Base-by-base conservation (phyloP, 2,329 filamentous ascomycete genomes). In the Phyllosticta paracitricarpa region DNA sequence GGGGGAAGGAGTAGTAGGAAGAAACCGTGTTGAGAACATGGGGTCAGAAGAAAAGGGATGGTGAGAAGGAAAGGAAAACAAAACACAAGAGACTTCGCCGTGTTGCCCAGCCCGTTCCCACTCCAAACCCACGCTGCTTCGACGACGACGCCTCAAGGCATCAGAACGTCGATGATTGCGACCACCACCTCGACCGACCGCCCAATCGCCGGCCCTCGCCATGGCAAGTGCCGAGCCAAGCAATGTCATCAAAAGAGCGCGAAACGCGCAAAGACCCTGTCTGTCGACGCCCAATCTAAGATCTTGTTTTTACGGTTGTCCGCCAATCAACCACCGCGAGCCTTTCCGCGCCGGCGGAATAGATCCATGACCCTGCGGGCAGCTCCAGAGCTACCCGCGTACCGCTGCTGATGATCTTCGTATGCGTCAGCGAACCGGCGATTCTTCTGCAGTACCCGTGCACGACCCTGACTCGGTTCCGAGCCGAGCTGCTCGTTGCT, bases 291-390 rank as follows among this genome's bases (percentile, higher is more conserved):
- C 33, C 33, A 40, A 40, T 40, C 33, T 40, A 40, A 40, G 33
- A 40, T 40, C 33, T 17, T 40, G 33, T 17, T 40, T 10, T 17
- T 2, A 40, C 10, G 33, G 33, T 40, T 40, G 14, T 14, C 5
- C 33, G 40, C 12, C 55, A 8, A 24, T 61, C 59, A 61, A 7
- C 60, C 60, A 30, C 55, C 66, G 25, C 88, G 81, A 67, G 87
- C 89, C 77, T 88, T 91, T 61, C 89, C 90, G 72, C 92, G 84
- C 73, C 92, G 83, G 68, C 94, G 83, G 80, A 99, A 99, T 75
- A 97, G 96, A 77, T 99, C 93, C 92, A 99, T 97, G 51, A 99
- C 94, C 71, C 91, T 86, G 72, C 92, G 88, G 14, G 92, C 91
- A 2, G 91, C 89, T 61, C 90, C 90, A 65, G 87, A 93, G 73